Conservation (phyloP, 2,329 filamentous ascomycete species). For the Talaromyces sp. region DNA sequence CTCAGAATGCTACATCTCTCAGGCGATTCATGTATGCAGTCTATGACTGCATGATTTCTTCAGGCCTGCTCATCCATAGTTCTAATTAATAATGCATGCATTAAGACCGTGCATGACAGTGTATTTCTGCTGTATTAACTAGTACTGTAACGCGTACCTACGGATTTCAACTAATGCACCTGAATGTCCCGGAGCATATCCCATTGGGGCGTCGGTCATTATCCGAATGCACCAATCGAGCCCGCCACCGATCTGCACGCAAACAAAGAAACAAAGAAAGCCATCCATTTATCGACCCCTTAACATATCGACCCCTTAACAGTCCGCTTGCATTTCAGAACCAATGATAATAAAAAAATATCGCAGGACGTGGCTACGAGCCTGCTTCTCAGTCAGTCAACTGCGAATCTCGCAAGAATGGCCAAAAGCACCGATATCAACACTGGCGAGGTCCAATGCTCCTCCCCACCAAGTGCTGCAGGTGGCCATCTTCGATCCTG, state of each 20-base stretch:
- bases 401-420: not conserved
- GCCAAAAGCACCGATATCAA: not conserved
- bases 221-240: not conserved
- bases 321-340: not conserved
- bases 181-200: not conserved
- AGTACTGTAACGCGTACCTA: not conserved
- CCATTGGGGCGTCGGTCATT: not conserved
- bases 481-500: not conserved
- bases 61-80: too few relatives aligned
- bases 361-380: not conserved
- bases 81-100: too few relatives aligned
- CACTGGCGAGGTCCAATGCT: not conserved
- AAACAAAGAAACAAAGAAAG: not conserved
- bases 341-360: not conserved
- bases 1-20: too few relatives aligned
- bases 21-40: too few relatives aligned
- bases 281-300: not conserved
- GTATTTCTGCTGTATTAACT: not conserved
- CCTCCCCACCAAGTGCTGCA: not conserved
- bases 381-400: not conserved
- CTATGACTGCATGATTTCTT: too few relatives aligned
- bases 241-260: not conserved
- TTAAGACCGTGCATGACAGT: too few relatives aligned
- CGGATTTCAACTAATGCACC: not conserved
- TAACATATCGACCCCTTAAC: not conserved